Conservation (phyloP, 106 monocot genomes). For the Dioscorea dumetorum region DNA sequence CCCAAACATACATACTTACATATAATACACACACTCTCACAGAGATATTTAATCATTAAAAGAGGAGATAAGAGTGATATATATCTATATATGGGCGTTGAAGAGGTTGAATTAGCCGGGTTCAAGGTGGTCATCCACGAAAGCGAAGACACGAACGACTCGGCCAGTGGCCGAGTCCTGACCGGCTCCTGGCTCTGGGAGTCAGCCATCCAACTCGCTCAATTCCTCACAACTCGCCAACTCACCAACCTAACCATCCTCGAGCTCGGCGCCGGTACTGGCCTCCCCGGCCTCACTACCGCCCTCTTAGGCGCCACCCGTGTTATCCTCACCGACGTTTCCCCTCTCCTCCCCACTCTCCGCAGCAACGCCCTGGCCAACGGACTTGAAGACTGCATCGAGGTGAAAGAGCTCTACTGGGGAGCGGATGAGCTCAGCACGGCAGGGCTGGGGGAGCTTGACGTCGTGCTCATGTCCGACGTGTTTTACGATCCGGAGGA, state of each 20-base stretch:
- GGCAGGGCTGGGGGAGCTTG: constrained; percentile 4
- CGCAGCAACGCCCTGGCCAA: constrained; percentile 30
- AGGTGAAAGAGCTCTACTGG: constrained; percentile 40
- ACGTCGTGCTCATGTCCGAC: constrained; percentile 52
- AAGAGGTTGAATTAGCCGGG: constrained; percentile 2
- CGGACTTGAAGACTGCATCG: constrained; percentile 18
- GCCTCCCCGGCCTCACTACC: constrained; percentile 39
- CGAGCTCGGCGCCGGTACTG: constrained; percentile 44
- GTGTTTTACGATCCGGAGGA: constrained; percentile 38
- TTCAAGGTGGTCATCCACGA: constrained; percentile 25
- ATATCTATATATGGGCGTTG: not conserved
- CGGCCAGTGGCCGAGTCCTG: constrained; percentile 30
- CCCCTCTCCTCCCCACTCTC: constrained; percentile 27
- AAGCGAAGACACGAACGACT: constrained; percentile 18
- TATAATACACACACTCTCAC: no score
- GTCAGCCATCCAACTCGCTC: constrained; percentile 26
- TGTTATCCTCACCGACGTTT: constrained; percentile 41
- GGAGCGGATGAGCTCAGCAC: not conserved
- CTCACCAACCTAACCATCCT: constrained; percentile 17
- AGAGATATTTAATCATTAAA: no score
- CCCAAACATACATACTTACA: no score
- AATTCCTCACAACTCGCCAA: constrained; percentile 18
- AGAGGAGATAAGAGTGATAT: no score
- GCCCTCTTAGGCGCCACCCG: constrained; percentile 27
- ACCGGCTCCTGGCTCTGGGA: constrained; percentile 62